Percentiles rank a stretch among this genome's conserved stretches.
Conservation (phyloP, 1,284 basidiomycete genomes). For the Stygiomarasmius scandens region DNA sequence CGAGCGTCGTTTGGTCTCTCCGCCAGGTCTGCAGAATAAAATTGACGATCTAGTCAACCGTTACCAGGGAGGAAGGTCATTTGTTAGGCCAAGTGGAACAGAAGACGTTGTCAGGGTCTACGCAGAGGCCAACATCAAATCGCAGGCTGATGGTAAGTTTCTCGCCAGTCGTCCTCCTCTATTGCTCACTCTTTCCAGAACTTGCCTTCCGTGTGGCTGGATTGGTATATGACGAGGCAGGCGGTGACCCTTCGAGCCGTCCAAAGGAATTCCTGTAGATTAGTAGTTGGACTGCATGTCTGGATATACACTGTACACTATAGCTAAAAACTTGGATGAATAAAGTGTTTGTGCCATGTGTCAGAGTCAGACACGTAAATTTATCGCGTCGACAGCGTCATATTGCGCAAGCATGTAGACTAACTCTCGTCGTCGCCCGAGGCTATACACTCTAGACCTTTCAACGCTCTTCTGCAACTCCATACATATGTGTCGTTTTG, state of each 20-base stretch:
- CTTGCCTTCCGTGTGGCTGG: constrained; percentile 84
- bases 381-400: not conserved
- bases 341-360: not conserved
- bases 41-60: constrained; percentile 85
- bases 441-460: not conserved
- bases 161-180: constrained; percentile 9
- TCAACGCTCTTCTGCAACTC: not conserved
- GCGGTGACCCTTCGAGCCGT: constrained; percentile 66
- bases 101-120: constrained; percentile 99
- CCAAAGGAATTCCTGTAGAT: constrained; percentile 69
- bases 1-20: constrained; percentile 85
- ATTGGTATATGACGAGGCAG: constrained; percentile 78
- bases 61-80: constrained; percentile 86
- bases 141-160: constrained; percentile 80
- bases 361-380: not conserved
- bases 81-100: constrained; percentile 96
- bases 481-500: constrained; percentile 79
- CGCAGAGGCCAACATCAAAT: constrained; percentile 82
- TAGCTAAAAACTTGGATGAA: no score
- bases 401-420: constrained; percentile 1
- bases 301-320: not conserved
- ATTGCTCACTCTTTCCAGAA: constrained; percentile 45
- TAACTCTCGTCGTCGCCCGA: not conserved
- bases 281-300: not conserved
- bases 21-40: constrained; percentile 81